Evolutionary conservation across 768 basidiomycete species (phyloP).

Genomic region (Piloderma croceum): DNA sequence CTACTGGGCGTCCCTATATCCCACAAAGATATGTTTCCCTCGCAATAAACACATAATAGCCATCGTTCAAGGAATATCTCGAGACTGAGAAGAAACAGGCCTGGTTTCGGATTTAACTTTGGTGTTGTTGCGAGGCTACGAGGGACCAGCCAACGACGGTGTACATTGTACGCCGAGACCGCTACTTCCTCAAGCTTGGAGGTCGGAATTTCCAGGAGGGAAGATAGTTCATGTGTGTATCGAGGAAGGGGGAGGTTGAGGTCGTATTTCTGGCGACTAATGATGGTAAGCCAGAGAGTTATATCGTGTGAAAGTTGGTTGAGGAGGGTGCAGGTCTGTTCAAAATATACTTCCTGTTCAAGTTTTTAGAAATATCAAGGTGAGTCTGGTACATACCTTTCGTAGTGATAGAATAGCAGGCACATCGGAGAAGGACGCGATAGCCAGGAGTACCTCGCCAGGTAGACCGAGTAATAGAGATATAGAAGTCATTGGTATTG

Average conservation of each 20-base stretch:
- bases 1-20: constrained; percentile 24
- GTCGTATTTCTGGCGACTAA: constrained; percentile 4
- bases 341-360: neutral
- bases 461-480: constrained; percentile 16
- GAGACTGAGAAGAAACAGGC: constrained; percentile 27
- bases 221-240: neutral
- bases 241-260: constrained; percentile 16
- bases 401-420: constrained; percentile 13
- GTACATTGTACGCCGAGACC: neutral
- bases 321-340: constrained; percentile 14
- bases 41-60: constrained; percentile 40
- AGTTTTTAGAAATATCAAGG: neutral
- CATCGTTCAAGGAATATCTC: constrained; percentile 41
- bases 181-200: constrained; percentile 8
- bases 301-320: constrained; percentile 12
- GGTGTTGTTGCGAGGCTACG: constrained; percentile 8
- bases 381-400: constrained; percentile 9
- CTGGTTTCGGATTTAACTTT: neutral
- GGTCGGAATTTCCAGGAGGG: constrained; percentile 2
- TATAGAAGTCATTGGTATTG: too few relatives aligned
- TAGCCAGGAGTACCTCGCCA: constrained; percentile 15
- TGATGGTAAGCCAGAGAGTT: constrained; percentile 15
- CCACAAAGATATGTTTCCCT: constrained; percentile 39
- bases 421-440: constrained; percentile 10
- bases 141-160: constrained; percentile 11